phyloP scores from a whole-genome alignment of 1,284 basidiomycete genomes.

The Cryptococcus sp. region DNA sequence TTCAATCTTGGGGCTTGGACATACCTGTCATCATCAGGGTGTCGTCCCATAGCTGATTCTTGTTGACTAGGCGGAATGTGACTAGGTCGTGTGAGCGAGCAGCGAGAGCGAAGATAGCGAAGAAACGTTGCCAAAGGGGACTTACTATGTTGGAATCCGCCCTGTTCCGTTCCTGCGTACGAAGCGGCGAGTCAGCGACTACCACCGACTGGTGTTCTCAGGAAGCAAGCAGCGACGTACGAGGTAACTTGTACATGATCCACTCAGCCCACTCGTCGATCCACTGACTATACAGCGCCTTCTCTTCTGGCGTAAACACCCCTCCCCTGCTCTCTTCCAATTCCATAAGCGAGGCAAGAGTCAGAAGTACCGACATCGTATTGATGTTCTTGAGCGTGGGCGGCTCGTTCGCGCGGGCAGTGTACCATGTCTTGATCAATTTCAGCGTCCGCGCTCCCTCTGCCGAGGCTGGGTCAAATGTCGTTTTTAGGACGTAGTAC shows the following conservation, averaged over 20 bases:
- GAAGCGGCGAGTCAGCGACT: neutral
- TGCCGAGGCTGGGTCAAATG: conserved; percentile 7
- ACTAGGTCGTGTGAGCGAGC: conserved; percentile 10
- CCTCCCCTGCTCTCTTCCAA: conserved; percentile 7
- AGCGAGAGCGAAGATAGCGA: neutral
- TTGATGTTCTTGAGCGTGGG: conserved; percentile 65
- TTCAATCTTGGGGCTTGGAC: neutral
- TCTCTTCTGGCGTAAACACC: conserved; percentile 8
- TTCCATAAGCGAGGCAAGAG: conserved; percentile 57
- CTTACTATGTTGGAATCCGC: conserved; percentile 60
- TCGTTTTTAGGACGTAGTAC: conserved; percentile 17
- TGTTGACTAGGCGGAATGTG: conserved; percentile 59
- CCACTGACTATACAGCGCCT: conserved; percentile 35
- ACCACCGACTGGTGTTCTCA: neutral
- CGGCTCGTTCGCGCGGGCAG: conserved; percentile 7
- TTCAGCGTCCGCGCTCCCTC: conserved; percentile 10
- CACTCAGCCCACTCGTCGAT: conserved; percentile 65
- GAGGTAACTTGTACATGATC: conserved; percentile 62
- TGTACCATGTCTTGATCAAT: conserved; percentile 21
- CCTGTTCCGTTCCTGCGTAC: conserved; percentile 55
- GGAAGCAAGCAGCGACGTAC: conserved; percentile 12
- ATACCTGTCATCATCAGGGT: conserved; percentile 61
- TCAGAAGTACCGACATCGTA: conserved; percentile 62
- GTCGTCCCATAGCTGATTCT: conserved; percentile 64
- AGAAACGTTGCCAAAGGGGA: neutral